These are phyloP conservation scores for Globisporangium ultimum DNA, from an alignment of 352 stramenopile species.

Conservation along the genomic window DNA sequence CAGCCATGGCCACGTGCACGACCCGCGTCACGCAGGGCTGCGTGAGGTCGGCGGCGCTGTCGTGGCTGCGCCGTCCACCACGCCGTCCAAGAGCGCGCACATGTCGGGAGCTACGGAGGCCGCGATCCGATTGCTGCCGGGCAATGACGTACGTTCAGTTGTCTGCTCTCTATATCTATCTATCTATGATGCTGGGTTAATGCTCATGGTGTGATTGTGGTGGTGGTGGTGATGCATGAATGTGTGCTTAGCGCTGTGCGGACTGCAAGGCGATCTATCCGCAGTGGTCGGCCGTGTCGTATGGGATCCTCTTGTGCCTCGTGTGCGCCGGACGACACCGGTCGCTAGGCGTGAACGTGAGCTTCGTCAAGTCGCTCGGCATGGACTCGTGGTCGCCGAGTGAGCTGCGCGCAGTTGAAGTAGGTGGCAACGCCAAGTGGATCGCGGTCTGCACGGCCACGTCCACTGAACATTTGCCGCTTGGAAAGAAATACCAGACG, in stretches of 20 bases:
- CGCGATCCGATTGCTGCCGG: conserved; percentile 57
- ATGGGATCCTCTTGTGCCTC: conserved; percentile 80
- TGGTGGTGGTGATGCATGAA: not conserved
- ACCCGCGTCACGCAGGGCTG: not conserved
- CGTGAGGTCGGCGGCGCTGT: not conserved
- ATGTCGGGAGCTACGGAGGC: conserved; percentile 49
- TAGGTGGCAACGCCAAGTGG: conserved; percentile 84
- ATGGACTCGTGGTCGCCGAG: conserved; percentile 72
- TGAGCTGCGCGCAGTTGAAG: conserved; percentile 57
- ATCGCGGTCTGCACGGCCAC: conserved; percentile 59
- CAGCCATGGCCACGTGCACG: not conserved
- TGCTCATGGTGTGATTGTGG: not conserved
- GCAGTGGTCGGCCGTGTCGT: conserved; percentile 82
- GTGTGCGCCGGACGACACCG: conserved; percentile 73
- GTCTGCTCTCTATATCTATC: too few relatives aligned
- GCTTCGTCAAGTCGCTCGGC: conserved; percentile 80
- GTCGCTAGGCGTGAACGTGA: conserved; percentile 72
- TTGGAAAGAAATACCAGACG: conserved; percentile 67
- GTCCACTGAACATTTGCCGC: conserved; percentile 31
- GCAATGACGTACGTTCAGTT: conserved; percentile 61
- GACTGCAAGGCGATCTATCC: conserved; percentile 81
- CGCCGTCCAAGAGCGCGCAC: conserved; percentile 15
- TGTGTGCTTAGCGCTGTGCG: conserved; percentile 51
- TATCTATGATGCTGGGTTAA: not conserved
- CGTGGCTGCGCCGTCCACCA: not conserved